Base-by-base conservation (phyloP, 2,329 filamentous ascomycete genomes). In the Verticillium tricorpus region DNA sequence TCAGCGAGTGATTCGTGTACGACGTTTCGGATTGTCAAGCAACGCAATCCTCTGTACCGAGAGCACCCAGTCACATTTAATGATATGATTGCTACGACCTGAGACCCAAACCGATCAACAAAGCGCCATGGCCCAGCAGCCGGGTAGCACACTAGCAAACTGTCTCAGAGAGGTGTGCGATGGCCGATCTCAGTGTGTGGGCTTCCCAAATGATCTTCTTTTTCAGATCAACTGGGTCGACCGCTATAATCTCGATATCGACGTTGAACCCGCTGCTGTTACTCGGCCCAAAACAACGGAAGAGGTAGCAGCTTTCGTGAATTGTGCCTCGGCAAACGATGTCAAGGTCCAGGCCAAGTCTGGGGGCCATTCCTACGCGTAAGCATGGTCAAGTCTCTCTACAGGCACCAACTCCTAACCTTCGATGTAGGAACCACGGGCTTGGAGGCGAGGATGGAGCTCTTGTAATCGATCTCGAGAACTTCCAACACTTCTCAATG, bases 331-430 rank as follows among this genome's bases (percentile, higher is more conserved):
- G 2, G 64, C 78, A 28, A 74, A 77, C 62, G 74, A 74, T 6
- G 71, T 84, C 59, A 82, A 83, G 65, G 84, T 89, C 0, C 85
- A 89, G 68, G 82, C 87, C 25, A 84, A 80, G 65, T 86, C 85
- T 1, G 87, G 87, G 4, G 87, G 87, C 0, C 87, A 89, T 67
- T 89, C 85, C 0, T 90, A 87, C 65, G 86, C 77, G 82, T 83
- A 70, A 67, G 79, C 63, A 35, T 9, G 31, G 12, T 17, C 11
- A 15, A 32, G 1, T n/a, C 28, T 15, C 8, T 15, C 22, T 34
- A 4, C 15, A 22, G 12, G 31, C 2, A 54, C 14, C 6, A 17
- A 5, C n/a, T 12, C 14, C 28, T 56, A 25, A 56, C 28, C 15
- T 7, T 32, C 5, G 25, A 34, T 31, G 11, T 25, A 58, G 58